Evolutionary conservation across 805 yeast species (phyloP).

Genomic region (Saturnispora gosingensis): DNA sequence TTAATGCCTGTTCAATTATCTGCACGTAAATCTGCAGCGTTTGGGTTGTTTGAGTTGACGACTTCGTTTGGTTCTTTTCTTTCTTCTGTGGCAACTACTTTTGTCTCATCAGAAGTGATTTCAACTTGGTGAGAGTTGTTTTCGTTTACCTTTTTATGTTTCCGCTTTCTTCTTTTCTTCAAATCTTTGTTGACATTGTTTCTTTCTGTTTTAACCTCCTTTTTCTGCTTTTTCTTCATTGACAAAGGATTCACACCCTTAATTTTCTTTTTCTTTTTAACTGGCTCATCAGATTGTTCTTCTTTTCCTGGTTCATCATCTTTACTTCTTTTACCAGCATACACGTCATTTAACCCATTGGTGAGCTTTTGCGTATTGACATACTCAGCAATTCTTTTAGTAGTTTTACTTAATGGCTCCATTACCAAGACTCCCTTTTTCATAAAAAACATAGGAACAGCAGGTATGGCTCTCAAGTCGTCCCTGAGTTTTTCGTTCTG

Average conservation of each 20-base stretch:
- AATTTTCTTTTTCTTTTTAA: conserved; percentile 32
- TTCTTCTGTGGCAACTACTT: not conserved
- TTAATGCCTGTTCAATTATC: not conserved
- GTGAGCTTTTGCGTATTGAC: conserved; percentile 62
- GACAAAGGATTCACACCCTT: conserved; percentile 88
- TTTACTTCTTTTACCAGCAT: conserved; percentile 34
- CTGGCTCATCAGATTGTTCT: conserved; percentile 15
- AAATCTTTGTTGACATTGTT: not conserved
- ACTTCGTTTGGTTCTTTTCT: not conserved
- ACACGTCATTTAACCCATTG: conserved; percentile 67
- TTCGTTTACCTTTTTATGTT: not conserved
- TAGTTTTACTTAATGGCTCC: conserved; percentile 83
- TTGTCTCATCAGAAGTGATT: not conserved
- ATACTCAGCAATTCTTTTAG: conserved; percentile 37
- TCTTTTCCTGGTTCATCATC: conserved; percentile 15
- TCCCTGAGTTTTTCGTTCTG: conserved; percentile 67
- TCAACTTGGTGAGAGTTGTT: not conserved
- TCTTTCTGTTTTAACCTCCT: not conserved
- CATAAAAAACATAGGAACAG: conserved; percentile 82
- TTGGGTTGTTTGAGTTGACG: not conserved
- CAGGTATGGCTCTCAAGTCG: conserved; percentile 67
- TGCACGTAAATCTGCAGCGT: not conserved
- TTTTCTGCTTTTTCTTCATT: conserved; percentile 59
- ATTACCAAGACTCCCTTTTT: conserved; percentile 88
- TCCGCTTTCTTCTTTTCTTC: conserved; percentile 4